Evolutionary conservation across 148 eudicot genomes (phyloP).

Genomic region (Dianthus caryophyllus): DNA sequence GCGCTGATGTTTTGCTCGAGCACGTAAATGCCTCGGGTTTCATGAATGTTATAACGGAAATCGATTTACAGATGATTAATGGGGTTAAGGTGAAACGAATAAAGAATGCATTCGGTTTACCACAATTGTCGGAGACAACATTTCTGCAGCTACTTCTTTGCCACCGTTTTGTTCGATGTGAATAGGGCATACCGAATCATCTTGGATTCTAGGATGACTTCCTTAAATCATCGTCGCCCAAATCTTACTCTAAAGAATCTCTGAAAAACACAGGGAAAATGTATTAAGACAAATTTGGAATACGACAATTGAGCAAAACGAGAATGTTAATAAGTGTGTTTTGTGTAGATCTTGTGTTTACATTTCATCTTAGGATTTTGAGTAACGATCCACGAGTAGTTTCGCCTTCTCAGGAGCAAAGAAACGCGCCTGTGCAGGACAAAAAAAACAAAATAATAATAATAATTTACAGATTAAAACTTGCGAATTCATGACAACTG

Average conservation of each 20-base stretch:
- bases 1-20: no score
- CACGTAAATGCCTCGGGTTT: neutral
- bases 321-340: neutral
- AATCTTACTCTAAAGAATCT: neutral
- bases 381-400: slow-evolving; percentile 75
- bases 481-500: neutral
- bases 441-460: no score
- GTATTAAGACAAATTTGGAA: neutral
- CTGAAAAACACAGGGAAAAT: neutral
- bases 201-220: slow-evolving; percentile 4
- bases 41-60: neutral
- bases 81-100: slow-evolving; percentile 2
- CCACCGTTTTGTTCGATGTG: neutral
- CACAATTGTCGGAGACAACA: slow-evolving; percentile 2
- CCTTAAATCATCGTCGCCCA: neutral
- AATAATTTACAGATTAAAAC: slow-evolving; percentile 5
- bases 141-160: neutral
- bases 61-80: slow-evolving; percentile 6
- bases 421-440: slow-evolving; percentile 77
- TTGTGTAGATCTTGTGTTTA: slow-evolving; percentile 7
- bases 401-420: slow-evolving; percentile 93
- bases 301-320: no score
- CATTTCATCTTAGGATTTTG: slow-evolving; percentile 37
- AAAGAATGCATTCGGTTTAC: neutral
- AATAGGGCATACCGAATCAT: slow-evolving; percentile 2